Conservation (phyloP, 2,329 filamentous ascomycete species). For the Aspergillus bombycis region DNA sequence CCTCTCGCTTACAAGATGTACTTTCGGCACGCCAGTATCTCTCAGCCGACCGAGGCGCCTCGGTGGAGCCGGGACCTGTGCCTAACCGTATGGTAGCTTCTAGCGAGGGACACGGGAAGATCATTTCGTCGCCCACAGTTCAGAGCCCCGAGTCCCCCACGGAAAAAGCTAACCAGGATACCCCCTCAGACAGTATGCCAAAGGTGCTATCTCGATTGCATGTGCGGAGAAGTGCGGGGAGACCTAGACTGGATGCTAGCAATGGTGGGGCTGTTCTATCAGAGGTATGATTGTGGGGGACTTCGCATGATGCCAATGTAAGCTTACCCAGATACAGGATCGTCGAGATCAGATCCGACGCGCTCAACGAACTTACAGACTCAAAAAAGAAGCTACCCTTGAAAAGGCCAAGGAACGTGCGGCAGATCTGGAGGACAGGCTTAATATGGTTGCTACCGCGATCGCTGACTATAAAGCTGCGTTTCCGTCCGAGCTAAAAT, state of each 20-base stretch:
- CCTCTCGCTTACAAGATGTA: not conserved
- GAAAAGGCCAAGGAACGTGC: slow-evolving; percentile 72
- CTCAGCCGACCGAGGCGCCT: not conserved
- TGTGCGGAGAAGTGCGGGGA: not conserved
- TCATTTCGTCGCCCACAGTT: too few species aligned
- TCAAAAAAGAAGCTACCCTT: slow-evolving; percentile 82
- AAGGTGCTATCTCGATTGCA: not conserved
- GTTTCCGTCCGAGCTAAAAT: not conserved
- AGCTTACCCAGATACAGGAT: slow-evolving; percentile 17
- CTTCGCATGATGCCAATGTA: not conserved
- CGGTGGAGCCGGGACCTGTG: not conserved
- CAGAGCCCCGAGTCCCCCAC: not conserved
- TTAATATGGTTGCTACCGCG: slow-evolving; percentile 13
- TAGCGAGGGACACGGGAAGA: not conserved
- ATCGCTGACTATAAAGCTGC: not conserved
- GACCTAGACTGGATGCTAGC: not conserved
- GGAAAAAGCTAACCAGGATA: not conserved
- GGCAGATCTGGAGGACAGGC: slow-evolving; percentile 61
- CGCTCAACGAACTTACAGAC: slow-evolving; percentile 81
- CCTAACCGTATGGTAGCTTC: too few species aligned
- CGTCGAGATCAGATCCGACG: slow-evolving; percentile 84
- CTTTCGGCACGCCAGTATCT: not conserved
- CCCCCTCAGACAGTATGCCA: not conserved
- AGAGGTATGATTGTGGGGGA: not conserved
- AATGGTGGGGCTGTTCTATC: slow-evolving; percentile 1